Evolutionary conservation across 345 rosid species (phyloP).

Genomic region (Toxicodendron radicans): DNA sequence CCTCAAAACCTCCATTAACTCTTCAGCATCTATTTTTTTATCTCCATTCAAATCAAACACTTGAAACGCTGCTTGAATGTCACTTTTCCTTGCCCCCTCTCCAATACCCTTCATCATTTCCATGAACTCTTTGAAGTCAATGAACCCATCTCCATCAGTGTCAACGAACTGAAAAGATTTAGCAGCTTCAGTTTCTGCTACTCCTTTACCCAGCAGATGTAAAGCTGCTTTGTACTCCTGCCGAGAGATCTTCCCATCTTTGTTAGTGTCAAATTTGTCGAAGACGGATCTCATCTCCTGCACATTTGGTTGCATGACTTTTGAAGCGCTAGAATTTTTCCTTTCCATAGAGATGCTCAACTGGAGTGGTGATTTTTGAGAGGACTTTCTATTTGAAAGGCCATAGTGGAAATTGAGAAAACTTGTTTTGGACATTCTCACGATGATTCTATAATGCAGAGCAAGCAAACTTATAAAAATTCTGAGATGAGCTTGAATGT

Average conservation of each 20-base stretch:
- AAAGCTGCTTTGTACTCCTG: slow-evolving; percentile 49
- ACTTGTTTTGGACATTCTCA: slow-evolving; percentile 24
- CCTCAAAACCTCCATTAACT: slow-evolving; percentile 48
- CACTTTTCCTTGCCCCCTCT: slow-evolving; percentile 28
- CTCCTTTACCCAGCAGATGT: slow-evolving; percentile 34
- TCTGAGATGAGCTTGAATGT: not conserved
- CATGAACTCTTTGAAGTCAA: slow-evolving; percentile 51
- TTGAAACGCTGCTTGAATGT: slow-evolving; percentile 45
- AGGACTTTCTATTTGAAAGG: slow-evolving; percentile 19
- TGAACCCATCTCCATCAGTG: slow-evolving; percentile 54
- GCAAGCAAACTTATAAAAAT: not conserved
- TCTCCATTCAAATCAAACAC: slow-evolving; percentile 51
- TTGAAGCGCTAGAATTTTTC: slow-evolving; percentile 13
- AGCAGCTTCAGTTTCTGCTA: slow-evolving; percentile 31
- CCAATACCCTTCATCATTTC: slow-evolving; percentile 40
- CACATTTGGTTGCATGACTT: slow-evolving; percentile 23
- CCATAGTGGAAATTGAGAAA: slow-evolving; percentile 30
- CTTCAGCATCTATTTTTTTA: slow-evolving; percentile 56
- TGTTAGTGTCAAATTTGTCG: slow-evolving; percentile 49
- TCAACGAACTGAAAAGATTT: slow-evolving; percentile 44
- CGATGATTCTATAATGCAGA: not conserved
- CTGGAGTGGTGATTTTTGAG: slow-evolving; percentile 23
- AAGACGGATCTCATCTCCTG: slow-evolving; percentile 57
- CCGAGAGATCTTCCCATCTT: slow-evolving; percentile 55
- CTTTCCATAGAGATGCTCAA: slow-evolving; percentile 17